Percentiles rank a stretch among this genome's conserved stretches.
Evolutionary conservation across 208 protist species (phyloP).

Genomic region (Acanthamoeba lenticulata): DNA sequence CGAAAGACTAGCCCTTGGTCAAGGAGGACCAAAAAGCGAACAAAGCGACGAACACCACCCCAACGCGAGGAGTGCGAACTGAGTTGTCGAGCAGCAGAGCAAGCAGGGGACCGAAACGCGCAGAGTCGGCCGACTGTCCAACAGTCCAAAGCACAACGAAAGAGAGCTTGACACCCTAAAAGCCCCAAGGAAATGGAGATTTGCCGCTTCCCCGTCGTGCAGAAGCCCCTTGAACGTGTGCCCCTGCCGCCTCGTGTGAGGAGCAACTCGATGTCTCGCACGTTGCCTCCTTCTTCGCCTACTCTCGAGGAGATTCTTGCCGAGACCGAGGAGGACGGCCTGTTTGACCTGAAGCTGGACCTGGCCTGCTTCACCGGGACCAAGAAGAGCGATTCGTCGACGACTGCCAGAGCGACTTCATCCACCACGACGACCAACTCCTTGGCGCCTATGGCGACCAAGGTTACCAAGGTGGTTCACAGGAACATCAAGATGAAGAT

Average conservation of each 20-base stretch:
- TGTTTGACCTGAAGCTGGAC: not conserved
- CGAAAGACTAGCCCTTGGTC: not conserved
- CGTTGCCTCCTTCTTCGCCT: not conserved
- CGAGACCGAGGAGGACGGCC: not conserved
- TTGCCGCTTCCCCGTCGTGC: slow-evolving; percentile 54
- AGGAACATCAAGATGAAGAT: slow-evolving; percentile 59
- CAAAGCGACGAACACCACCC: not conserved
- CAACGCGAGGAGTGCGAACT: not conserved
- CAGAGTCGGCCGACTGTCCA: not conserved
- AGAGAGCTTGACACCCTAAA: not conserved
- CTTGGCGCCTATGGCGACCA: not conserved
- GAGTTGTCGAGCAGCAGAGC: no score
- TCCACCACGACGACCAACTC: not conserved
- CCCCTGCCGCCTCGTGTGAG: slow-evolving; percentile 41
- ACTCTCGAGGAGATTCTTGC: not conserved
- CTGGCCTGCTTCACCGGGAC: no score
- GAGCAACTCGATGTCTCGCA: slow-evolving; percentile 49
- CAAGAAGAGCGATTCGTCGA: not conserved
- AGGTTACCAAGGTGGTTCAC: slow-evolving; percentile 2
- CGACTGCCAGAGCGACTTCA: not conserved
- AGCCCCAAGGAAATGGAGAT: not conserved
- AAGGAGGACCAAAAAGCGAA: no score
- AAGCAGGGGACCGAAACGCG: not conserved
- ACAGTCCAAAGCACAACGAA: not conserved
- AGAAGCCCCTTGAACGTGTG: slow-evolving; percentile 4